Percentiles rank a stretch among this genome's conserved stretches.
phyloP scores from a whole-genome alignment of 768 basidiomycete genomes.

The Suillus paluster region DNA sequence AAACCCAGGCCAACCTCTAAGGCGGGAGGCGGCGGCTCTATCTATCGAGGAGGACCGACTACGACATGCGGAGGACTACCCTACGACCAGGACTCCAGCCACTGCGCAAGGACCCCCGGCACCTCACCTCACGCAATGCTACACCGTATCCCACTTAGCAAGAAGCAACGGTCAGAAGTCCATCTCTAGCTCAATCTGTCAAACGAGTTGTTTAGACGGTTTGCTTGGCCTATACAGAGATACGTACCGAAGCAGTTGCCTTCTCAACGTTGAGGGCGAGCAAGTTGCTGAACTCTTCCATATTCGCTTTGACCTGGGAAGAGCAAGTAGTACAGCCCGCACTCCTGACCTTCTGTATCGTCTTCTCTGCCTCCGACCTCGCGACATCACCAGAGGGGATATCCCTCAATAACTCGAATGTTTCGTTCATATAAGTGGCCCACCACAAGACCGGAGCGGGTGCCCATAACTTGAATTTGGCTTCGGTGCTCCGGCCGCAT shows the following conservation, averaged over 20 bases:
- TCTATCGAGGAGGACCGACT: too few species aligned
- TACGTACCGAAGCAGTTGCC: slow-evolving; percentile 18
- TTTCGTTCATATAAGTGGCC: slow-evolving; percentile 12
- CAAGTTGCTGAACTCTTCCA: slow-evolving; percentile 19
- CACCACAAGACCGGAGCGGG: neutral
- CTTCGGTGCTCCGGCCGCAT: neutral
- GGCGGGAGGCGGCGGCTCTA: too few species aligned
- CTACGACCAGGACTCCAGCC: too few species aligned
- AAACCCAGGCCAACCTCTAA: too few species aligned
- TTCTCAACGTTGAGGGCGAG: slow-evolving; percentile 14
- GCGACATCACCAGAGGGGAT: slow-evolving; percentile 2
- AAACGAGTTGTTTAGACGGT: neutral
- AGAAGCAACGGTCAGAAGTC: neutral
- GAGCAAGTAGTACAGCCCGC: slow-evolving; percentile 11
- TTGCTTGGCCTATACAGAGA: too few species aligned
- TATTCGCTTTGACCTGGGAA: slow-evolving; percentile 7
- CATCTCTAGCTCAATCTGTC: slow-evolving; percentile 1
- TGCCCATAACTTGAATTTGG: neutral
- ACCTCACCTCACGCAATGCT: too few species aligned
- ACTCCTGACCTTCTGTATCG: neutral
- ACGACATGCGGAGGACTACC: too few species aligned
- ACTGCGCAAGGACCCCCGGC: too few species aligned
- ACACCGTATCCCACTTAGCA: neutral
- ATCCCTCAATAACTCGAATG: slow-evolving; percentile 4
- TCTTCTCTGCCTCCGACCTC: neutral